These are phyloP conservation scores for Neurospora sublineolata DNA, from an alignment of 495 filamentous ascomycete genomes.

Conservation along the genomic window DNA sequence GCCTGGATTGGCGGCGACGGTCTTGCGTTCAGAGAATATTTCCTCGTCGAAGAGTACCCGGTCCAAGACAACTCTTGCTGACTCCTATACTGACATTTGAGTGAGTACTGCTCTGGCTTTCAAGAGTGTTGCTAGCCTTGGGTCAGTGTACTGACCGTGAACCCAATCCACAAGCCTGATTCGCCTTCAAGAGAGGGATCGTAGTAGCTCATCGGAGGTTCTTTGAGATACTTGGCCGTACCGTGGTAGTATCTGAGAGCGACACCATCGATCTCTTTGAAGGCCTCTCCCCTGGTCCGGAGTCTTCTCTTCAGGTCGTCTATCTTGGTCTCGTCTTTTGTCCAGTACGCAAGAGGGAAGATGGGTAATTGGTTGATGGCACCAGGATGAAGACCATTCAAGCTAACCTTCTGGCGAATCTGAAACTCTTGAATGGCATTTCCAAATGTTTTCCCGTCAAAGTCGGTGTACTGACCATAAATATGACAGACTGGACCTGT, in stretches of 20 bases:
- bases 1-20: slow-evolving; percentile 12
- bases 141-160: neutral
- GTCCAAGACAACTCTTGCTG: neutral
- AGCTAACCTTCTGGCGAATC: slow-evolving; percentile 1
- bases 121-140: neutral
- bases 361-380: neutral
- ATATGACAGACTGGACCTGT: neutral
- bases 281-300: neutral
- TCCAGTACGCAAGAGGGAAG: neutral
- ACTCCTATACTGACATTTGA: neutral
- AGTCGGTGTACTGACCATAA: slow-evolving; percentile 1
- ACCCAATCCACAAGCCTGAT: neutral
- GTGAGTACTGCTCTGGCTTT: neutral
- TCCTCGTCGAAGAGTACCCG: slow-evolving; percentile 23
- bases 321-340: neutral
- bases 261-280: neutral
- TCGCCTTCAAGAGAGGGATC: neutral
- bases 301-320: neutral
- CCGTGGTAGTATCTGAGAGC: neutral
- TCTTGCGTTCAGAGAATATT: slow-evolving; percentile 11
- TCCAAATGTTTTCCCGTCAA: neutral
- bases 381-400: neutral
- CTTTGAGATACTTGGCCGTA: neutral
- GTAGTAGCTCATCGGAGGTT: neutral
- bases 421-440: neutral